Conservation (phyloP, 148 eudicot genomes). For the Cornus florida region DNA sequence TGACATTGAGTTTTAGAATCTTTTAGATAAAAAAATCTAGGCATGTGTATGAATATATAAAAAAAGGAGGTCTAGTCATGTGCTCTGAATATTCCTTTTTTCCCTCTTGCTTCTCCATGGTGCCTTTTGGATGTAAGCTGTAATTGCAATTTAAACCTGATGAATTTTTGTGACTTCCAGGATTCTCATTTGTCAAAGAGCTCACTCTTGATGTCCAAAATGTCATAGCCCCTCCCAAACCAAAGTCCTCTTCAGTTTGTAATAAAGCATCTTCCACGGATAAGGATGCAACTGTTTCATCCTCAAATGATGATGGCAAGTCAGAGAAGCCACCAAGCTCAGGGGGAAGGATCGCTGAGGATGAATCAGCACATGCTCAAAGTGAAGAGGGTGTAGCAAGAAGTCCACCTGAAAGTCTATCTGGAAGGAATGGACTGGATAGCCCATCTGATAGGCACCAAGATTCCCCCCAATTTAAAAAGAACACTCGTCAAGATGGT, state of each 20-base stretch:
- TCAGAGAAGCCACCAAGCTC: conserved; percentile 30
- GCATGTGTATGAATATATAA: background rate
- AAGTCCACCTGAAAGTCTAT: conserved; percentile 68
- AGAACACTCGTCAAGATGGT: conserved; percentile 39
- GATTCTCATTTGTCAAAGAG: conserved; percentile 80
- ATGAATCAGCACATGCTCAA: conserved; percentile 36
- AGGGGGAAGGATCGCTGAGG: conserved; percentile 31
- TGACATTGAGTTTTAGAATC: background rate
- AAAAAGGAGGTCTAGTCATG: no score
- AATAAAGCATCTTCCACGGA: conserved; percentile 35
- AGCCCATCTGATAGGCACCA: conserved; percentile 49
- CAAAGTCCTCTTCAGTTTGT: conserved; percentile 46
- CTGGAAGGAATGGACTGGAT: conserved; percentile 37
- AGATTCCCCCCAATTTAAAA: conserved; percentile 39
- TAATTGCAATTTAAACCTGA: background rate
- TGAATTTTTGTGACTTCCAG: conserved; percentile 35
- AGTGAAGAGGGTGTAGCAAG: conserved; percentile 40
- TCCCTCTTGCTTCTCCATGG: background rate
- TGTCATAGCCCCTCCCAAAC: conserved; percentile 81
- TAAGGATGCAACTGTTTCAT: conserved; percentile 36
- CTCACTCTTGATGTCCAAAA: conserved; percentile 89
- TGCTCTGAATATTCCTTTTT: background rate
- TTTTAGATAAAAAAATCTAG: background rate
- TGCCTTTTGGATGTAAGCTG: background rate
- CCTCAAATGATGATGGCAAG: conserved; percentile 45